Percentiles rank a stretch among this genome's conserved stretches.
Evolutionary conservation across 2,329 filamentous ascomycete genomes (phyloP).

Genomic region (Byssothecium circinans): DNA sequence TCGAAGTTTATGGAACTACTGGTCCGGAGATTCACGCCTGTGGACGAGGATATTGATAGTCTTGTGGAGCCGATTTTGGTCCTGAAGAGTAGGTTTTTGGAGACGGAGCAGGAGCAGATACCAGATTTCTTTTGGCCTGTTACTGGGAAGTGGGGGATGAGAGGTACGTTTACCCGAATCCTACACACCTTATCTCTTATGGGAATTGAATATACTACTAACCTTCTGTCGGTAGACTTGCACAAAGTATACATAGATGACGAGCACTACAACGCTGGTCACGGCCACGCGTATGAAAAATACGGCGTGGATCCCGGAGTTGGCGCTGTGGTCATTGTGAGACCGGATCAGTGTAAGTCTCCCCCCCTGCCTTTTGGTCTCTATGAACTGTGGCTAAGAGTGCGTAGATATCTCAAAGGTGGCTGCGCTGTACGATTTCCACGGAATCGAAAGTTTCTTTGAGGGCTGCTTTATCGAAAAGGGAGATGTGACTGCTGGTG

Average conservation of each 20-base stretch:
- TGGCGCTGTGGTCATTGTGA: constrained; percentile 53
- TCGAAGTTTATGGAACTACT: constrained; percentile 28
- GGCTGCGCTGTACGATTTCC: constrained; percentile 22
- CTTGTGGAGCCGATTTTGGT: constrained; percentile 62
- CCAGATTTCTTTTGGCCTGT: constrained; percentile 60
- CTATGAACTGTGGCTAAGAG: constrained; percentile 8
- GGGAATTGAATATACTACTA: background rate
- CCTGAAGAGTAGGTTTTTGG: constrained; percentile 51
- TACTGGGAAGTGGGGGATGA: constrained; percentile 58
- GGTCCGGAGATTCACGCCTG: constrained; percentile 48
- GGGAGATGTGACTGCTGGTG: background rate
- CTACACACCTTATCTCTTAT: background rate
- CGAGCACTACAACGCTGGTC: constrained; percentile 57
- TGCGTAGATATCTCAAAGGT: constrained; percentile 32
- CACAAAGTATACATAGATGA: constrained; percentile 65
- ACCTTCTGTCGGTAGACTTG: constrained; percentile 47
- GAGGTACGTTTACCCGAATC: constrained; percentile 45
- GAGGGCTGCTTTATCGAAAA: constrained; percentile 16
- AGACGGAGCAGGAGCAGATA: constrained; percentile 56
- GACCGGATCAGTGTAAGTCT: constrained; percentile 63
- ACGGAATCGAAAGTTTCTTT: constrained; percentile 27
- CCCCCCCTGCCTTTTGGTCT: background rate
- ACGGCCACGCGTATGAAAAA: constrained; percentile 60
- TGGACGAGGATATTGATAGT: constrained; percentile 51
- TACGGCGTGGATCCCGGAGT: constrained; percentile 53